Conservation (phyloP, 2,329 filamentous ascomycete genomes). For the Bipolaris gigantea region DNA sequence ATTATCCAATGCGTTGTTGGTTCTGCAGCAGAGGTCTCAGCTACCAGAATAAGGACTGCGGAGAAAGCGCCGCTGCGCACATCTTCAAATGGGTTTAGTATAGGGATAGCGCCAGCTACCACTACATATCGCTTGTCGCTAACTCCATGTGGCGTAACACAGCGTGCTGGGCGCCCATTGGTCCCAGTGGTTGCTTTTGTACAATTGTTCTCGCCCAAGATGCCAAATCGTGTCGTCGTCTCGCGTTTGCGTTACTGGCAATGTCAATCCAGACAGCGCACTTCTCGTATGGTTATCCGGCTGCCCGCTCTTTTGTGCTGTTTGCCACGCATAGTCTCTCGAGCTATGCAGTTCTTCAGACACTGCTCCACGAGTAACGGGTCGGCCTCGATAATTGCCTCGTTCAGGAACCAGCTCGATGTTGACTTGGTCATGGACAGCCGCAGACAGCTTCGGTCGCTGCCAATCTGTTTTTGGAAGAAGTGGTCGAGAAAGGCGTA, state of each 20-base stretch:
- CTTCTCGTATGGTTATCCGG: conserved; percentile 19
- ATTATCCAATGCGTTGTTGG: no score
- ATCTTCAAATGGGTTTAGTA: not conserved
- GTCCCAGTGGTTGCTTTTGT: not conserved
- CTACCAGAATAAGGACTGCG: no score
- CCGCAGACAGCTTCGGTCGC: conserved; percentile 35
- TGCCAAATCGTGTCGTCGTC: not conserved
- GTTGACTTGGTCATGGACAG: conserved; percentile 16
- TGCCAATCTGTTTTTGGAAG: conserved; percentile 41
- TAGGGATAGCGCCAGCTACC: not conserved
- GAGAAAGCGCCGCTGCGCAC: not conserved
- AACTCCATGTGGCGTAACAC: not conserved
- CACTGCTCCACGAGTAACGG: conserved; percentile 35
- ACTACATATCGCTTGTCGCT: not conserved
- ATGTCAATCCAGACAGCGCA: conserved; percentile 6
- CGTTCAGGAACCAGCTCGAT: conserved; percentile 19
- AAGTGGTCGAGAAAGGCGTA: conserved; percentile 43
- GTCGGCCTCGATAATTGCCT: conserved; percentile 26
- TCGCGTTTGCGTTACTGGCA: not conserved
- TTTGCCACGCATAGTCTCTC: conserved; percentile 31
- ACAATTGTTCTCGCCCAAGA: not conserved
- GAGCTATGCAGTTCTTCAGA: conserved; percentile 36
- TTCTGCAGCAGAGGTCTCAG: no score
- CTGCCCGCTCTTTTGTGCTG: conserved; percentile 22
- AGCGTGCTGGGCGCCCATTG: not conserved